Base-by-base conservation (phyloP, 1,284 basidiomycete genomes). In the Apiotrichum porosum region DNA sequence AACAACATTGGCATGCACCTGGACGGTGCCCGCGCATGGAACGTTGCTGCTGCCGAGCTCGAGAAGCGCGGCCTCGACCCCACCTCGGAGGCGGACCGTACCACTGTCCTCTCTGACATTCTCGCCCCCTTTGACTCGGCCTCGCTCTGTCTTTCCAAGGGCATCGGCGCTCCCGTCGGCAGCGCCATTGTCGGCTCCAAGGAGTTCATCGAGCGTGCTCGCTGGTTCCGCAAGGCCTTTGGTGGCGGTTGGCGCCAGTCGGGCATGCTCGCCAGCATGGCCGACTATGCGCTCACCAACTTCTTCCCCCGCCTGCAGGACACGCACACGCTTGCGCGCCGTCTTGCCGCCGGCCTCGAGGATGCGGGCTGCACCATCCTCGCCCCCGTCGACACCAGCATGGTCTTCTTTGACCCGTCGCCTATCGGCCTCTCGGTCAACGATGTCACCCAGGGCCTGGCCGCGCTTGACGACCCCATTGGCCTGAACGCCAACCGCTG, bases 161-260 rank as follows among this genome's bases (percentile, higher is more conserved):
- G 94, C 35, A 79, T 97, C 33, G 79, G 94, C 47, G 93, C 94
- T 6, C 94, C 94, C 0, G 80, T 97, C 54, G 94, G 95, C 33
- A 48, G 47, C 26, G 84, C 87, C 55, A 79, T 97, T 9, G 89
- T 92, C 33, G 95, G 95, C 9, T 71, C 82, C 9, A 80, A 81
- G 51, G 80, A 80, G 15, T 87, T 93, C 64, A 91, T 95, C 66
- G 66, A 73, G 13, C 81, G 81, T 52, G 89, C 88, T 0, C 79
- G 83, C 19, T 84, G 86, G 81, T 88, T 97, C 77, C 80, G 92
- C 50, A 97, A 97, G 75, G 78, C 91, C 22, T 94, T 97, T 62
- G 94, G 94, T 28, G 94, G 90, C 24, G 93, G 91, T 36, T 89
- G 95, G 81, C 81, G 95, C n/a, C 89, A 95, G 75, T 88, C 83